Evolutionary conservation across 176 grass and related monocot genomes (phyloP), one percentile per base, ranked within the genome.

Genomic region (Cenchrus americanus): DNA sequence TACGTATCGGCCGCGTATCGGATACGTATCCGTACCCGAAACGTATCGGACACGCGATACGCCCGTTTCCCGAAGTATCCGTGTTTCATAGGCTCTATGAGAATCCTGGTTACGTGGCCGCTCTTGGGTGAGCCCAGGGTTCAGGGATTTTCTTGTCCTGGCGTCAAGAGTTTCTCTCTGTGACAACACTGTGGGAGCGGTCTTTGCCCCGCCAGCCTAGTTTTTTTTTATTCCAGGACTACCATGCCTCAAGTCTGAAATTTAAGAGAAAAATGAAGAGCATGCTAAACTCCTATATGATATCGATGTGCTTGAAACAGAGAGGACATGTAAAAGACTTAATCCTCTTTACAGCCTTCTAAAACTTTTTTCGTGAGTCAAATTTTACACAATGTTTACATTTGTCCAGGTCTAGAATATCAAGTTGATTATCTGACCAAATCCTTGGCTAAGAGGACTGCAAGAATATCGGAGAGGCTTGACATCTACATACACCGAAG

Each of bases 391-490:
- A 37, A 37, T 1, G 22, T 24, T 48, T 71, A 21, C 68, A 48
- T 37, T 71, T 49, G 49, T 49, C 9, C 42, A 71, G 43, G 68
- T 48, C 68, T 71, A 71, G 68, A 71, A 23, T 48, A 71, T 23
- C 68, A 71, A 48, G 11, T 71, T 24, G 68, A 71, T 71, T 46
- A 48, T 26, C 68, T 71, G 68, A 46, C 43, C 43, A 48, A 71
- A 48, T 48, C 11, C 21, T 48, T 71, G 48, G 43, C 68, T 71
- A 21, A 48, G n/a, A 71, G 68, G 68, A 71, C 42, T 48, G n/a
- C 43, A 48, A 71, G 44, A 71, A 49, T 71, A 26, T 71, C 41
- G 6, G 68, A 71, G 43, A 71, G 44, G 22, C 68, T 71, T 71
- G 69, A 71, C 5, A 19, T 44, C 69, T 71, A 50, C n/a, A 49